Evolutionary conservation across 1,139 yeast species (phyloP).

Genomic region (Yamadazyma buinensis): DNA sequence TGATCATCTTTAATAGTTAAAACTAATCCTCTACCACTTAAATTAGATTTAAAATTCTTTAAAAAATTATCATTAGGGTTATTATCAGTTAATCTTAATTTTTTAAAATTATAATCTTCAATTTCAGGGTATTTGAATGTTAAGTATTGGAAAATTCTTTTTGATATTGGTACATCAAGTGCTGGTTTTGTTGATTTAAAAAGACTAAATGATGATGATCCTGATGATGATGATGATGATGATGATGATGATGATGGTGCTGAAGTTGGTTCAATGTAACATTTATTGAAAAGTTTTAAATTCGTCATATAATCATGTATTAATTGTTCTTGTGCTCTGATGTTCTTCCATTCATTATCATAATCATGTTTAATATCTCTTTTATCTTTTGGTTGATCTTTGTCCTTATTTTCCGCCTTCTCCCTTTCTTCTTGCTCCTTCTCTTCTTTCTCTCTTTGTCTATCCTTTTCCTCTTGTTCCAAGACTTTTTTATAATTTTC

Average conservation of each 20-base stretch:
- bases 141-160: slow-evolving; percentile 22
- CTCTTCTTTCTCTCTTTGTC: slow-evolving; percentile 6
- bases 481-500: slow-evolving; percentile 11
- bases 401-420: slow-evolving; percentile 6
- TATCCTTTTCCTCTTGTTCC: slow-evolving; percentile 10
- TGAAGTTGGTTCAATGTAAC: slow-evolving; percentile 26
- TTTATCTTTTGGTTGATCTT: no score
- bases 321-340: slow-evolving; percentile 22
- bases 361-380: slow-evolving; percentile 5
- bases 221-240: no score
- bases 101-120: slow-evolving; percentile 17
- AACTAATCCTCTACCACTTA: slow-evolving; percentile 37
- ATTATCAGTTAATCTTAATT: slow-evolving; percentile 6
- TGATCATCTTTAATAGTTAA: slow-evolving; percentile 32
- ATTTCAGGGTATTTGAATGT: slow-evolving; percentile 21
- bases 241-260: slow-evolving; percentile 12
- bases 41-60: slow-evolving; percentile 16
- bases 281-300: slow-evolving; percentile 38
- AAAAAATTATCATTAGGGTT: slow-evolving; percentile 16
- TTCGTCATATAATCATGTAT: slow-evolving; percentile 41
- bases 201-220: no score
- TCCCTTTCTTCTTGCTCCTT: slow-evolving; percentile 4
- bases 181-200: no score
- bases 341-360: slow-evolving; percentile 9
- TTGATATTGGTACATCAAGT: no score